These are phyloP conservation scores for Vaccinium darrowii DNA, from an alignment of 148 eudicot genomes.

Conservation along the genomic window DNA sequence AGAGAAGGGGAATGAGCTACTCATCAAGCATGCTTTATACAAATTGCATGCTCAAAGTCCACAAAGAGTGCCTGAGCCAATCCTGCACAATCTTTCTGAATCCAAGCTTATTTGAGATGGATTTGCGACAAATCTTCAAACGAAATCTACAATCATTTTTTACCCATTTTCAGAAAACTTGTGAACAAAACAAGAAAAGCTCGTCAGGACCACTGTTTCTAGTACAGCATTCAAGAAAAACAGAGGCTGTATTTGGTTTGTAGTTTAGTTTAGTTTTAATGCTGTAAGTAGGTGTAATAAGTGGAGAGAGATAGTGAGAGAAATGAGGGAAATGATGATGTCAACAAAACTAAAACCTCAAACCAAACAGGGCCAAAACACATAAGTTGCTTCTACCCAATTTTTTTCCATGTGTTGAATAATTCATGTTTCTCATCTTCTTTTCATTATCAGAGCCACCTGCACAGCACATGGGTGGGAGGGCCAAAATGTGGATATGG, in stretches of 20 bases:
- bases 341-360: background rate
- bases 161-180: slow-evolving; percentile 3
- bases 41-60: background rate
- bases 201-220: slow-evolving; percentile 6
- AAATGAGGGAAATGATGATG: no score
- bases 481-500: background rate
- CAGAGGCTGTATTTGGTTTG: background rate
- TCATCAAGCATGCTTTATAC: background rate
- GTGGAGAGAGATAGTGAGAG: no score
- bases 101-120: background rate
- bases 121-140: background rate
- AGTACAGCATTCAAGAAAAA: no score
- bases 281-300: no score
- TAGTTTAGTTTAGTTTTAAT: no score
- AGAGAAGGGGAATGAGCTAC: background rate
- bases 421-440: background rate
- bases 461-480: slow-evolving; percentile 11
- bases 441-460: background rate
- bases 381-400: background rate
- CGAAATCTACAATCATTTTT: background rate
- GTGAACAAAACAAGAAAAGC: background rate
- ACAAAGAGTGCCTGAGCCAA: background rate
- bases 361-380: background rate
- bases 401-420: background rate
- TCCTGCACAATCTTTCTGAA: background rate